phyloP scores from a whole-genome alignment of 441 rosid species.

The Jatropha podagrica region DNA sequence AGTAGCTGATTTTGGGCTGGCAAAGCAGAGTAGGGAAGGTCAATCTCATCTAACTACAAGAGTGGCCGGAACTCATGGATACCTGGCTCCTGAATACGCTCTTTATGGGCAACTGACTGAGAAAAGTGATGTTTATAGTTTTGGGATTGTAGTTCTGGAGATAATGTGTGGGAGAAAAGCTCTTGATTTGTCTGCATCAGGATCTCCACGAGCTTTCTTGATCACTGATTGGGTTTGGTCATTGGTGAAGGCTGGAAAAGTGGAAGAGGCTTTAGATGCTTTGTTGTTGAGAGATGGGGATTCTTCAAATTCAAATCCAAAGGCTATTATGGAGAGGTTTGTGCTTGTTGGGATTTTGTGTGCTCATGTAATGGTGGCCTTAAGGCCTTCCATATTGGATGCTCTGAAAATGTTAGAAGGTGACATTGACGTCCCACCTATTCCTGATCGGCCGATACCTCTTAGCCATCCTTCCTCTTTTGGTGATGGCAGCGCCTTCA shows the following conservation, averaged over 20 bases:
- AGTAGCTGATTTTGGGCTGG: constrained; percentile 94
- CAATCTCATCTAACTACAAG: constrained; percentile 90
- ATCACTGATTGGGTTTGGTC: constrained; percentile 97
- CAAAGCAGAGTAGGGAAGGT: constrained; percentile 78
- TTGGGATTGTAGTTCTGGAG: constrained; percentile 83
- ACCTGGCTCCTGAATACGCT: constrained; percentile 92
- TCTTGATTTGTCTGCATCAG: constrained; percentile 64
- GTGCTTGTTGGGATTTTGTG: constrained; percentile 79
- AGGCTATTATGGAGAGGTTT: constrained; percentile 76
- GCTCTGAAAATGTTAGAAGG: constrained; percentile 93
- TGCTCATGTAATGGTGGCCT: constrained; percentile 85
- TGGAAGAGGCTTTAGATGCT: constrained; percentile 54
- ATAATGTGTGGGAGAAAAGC: constrained; percentile 86
- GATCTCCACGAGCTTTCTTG: constrained; percentile 55
- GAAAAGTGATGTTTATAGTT: constrained; percentile 90
- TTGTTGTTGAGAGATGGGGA: constrained; percentile 44
- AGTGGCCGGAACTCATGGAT: constrained; percentile 95
- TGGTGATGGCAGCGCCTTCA: constrained; percentile 37
- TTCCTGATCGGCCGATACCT: constrained; percentile 79
- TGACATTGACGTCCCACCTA: constrained; percentile 72
- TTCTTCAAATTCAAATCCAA: constrained; percentile 48
- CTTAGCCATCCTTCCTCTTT: constrained; percentile 46
- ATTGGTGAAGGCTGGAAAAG: constrained; percentile 63
- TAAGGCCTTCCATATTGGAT: constrained; percentile 74
- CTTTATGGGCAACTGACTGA: constrained; percentile 85